These are phyloP conservation scores for Alternaria sp. DNA, from an alignment of 2,329 filamentous ascomycete species.

Conservation along the genomic window DNA sequence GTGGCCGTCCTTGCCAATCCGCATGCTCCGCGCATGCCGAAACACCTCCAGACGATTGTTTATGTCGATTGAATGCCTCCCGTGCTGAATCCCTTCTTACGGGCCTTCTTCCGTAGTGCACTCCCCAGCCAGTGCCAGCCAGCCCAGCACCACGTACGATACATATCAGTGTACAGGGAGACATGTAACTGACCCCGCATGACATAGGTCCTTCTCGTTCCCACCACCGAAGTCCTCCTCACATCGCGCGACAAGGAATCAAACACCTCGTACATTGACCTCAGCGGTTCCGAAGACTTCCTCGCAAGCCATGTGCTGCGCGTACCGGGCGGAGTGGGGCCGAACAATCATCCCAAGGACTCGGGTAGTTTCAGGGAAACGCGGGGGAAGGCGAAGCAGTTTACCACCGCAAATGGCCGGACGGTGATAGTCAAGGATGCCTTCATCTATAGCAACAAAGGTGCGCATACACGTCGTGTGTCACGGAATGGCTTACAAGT, in stretches of 20 bases:
- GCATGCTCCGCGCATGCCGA: constrained; percentile 39
- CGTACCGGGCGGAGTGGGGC: constrained; percentile 66
- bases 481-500: background rate
- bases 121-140: constrained; percentile 91
- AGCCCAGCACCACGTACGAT: constrained; percentile 79
- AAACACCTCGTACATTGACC: constrained; percentile 76
- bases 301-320: constrained; percentile 95
- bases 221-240: constrained; percentile 89
- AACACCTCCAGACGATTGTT: constrained; percentile 23
- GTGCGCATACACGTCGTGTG: constrained; percentile 54
- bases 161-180: background rate
- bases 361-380: constrained; percentile 74
- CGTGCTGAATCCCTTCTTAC: constrained; percentile 92
- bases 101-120: constrained; percentile 98
- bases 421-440: constrained; percentile 95
- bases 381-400: constrained; percentile 92
- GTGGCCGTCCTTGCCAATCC: constrained; percentile 33
- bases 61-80: constrained; percentile 83
- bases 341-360: constrained; percentile 60
- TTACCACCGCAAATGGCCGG: constrained; percentile 88
- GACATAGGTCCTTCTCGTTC: constrained; percentile 80
- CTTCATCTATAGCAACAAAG: constrained; percentile 95
- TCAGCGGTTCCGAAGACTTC: constrained; percentile 91
- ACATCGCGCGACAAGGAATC: constrained; percentile 88
- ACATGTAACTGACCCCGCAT: constrained; percentile 9